phyloP scores from a whole-genome alignment of 2,329 filamentous ascomycete species.

The Akanthomyces dipterigenus region DNA sequence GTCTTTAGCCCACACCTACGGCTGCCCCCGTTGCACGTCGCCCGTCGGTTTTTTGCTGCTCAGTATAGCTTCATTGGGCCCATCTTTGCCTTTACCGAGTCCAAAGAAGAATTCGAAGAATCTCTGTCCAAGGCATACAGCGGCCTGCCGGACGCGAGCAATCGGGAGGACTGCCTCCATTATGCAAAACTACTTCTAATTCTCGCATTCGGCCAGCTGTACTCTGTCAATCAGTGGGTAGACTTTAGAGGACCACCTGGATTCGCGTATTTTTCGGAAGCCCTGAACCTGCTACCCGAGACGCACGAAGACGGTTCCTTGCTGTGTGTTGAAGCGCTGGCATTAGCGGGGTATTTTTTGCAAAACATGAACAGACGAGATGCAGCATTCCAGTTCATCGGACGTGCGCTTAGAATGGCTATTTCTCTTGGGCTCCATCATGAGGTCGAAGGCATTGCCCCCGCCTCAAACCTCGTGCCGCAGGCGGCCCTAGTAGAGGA shows the following conservation, averaged over 20 bases:
- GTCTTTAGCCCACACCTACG: slow-evolving; percentile 22
- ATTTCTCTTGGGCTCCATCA: slow-evolving; percentile 51
- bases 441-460: slow-evolving; percentile 30
- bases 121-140: slow-evolving; percentile 38
- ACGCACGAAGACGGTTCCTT: slow-evolving; percentile 49
- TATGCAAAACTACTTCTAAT: slow-evolving; percentile 47
- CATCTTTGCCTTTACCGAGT: slow-evolving; percentile 47
- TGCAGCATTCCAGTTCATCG: slow-evolving; percentile 48
- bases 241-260: slow-evolving; percentile 46
- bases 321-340: slow-evolving; percentile 47
- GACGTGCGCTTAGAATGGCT: slow-evolving; percentile 49
- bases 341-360: slow-evolving; percentile 49
- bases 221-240: slow-evolving; percentile 50
- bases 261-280: slow-evolving; percentile 47
- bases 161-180: slow-evolving; percentile 40
- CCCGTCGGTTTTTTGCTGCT: slow-evolving; percentile 41
- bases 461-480: slow-evolving; percentile 13
- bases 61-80: slow-evolving; percentile 52
- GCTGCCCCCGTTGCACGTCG: slow-evolving; percentile 43
- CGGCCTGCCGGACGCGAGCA: slow-evolving; percentile 32
- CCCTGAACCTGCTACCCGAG: slow-evolving; percentile 45
- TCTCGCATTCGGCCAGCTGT: slow-evolving; percentile 49
- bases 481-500: slow-evolving; percentile 27
- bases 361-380: slow-evolving; percentile 50
- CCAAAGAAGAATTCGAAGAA: slow-evolving; percentile 36